Evolutionary conservation across 1,139 yeast genomes (phyloP), one percentile per base, ranked within the genome.

Genomic region (Suhomyces bribrorum): DNA sequence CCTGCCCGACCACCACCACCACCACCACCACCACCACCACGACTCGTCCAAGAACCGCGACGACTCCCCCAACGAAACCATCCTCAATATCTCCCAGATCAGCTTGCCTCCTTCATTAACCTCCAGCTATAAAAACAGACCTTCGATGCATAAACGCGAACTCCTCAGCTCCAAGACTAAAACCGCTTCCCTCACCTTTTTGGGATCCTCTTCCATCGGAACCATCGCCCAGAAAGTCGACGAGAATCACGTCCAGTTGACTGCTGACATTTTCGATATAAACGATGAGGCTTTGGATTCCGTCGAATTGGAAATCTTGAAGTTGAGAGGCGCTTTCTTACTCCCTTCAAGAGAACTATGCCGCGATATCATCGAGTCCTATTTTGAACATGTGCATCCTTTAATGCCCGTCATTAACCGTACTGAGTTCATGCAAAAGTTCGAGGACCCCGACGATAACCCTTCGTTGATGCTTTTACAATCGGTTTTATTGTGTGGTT

Each of bases 381-480:
- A 74, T 59, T 86, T 86, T 52, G 79, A 76, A 38, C 77, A 77
- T 45, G 79, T 83, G 34, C 87, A 84, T 47, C 89, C 89, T 1
- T 57, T 77, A 31, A 77, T 83, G 63, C 95, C 95, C 2, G 76
- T 85, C n/a, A 66, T 86, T 38, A 80, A 85, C 60, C 66, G 83
- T 33, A 67, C 79, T 0, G 73, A 73, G 52, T 86, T 86, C 54
- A 75, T 83, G 81, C 57, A 69, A 35, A 68, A 67, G 50, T 69
- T 69, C 45, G 64, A 75, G 43, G 83, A 83, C 48, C 80, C 86
- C 0, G 60, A 71, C 36, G 81, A 79, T 49, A 81, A 80, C 9
- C 90, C 90, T 8, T 80, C 88, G 11, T 60, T 86, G 30, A 68
- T 86, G 65, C 65, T 86, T 25, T 56, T 86, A 29, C 88, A 86